These are phyloP conservation scores for Solanum etuberosum DNA, from an alignment of 257 asterid genomes.

Conservation along the genomic window DNA sequence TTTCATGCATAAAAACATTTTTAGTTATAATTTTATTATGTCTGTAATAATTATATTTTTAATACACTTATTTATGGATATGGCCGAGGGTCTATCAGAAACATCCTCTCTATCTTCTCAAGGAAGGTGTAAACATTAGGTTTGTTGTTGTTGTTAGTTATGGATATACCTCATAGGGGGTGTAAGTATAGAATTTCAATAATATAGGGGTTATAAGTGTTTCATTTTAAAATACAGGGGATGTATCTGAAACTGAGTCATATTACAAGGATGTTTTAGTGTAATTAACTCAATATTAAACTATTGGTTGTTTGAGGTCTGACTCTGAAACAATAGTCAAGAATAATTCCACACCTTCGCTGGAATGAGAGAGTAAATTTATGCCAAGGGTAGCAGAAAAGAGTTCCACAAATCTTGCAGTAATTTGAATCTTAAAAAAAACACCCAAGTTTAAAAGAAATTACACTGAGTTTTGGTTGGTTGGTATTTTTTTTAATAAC, in stretches of 20 bases:
- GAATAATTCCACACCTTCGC: neutral
- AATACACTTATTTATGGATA: neutral
- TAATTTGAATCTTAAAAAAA: neutral
- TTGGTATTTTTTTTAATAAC: neutral
- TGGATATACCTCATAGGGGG: neutral
- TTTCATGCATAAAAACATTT: neutral
- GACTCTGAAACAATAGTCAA: neutral
- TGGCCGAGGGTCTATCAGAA: neutral
- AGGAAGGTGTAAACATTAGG: neutral
- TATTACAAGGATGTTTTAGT: neutral
- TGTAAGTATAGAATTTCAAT: neutral
- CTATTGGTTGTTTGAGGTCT: neutral
- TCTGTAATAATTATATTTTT: neutral
- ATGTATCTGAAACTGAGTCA: neutral
- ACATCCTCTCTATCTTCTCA: neutral
- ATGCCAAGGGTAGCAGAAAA: neutral
- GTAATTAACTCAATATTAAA: neutral
- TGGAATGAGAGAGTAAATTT: neutral
- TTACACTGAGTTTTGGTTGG: neutral
- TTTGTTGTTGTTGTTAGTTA: neutral
- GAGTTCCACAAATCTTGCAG: neutral
- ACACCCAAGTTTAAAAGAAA: neutral
- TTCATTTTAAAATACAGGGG: neutral
- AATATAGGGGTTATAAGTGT: neutral
- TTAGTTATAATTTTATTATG: neutral